phyloP scores from a whole-genome alignment of 2,329 filamentous ascomycete genomes.

The Pseudogymnoascus sp. region DNA sequence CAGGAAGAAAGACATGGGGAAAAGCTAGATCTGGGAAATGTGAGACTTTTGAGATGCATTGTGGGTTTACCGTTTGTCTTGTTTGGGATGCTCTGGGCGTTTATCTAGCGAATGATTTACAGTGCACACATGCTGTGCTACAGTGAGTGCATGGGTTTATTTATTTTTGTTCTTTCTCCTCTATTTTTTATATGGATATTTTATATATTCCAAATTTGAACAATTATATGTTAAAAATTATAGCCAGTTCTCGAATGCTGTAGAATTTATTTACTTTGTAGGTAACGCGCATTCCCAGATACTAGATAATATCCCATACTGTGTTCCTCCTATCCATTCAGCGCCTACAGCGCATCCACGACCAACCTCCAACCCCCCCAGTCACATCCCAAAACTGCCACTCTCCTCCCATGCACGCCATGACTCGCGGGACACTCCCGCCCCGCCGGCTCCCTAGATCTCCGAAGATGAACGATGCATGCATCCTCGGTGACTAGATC shows the following conservation, averaged over 20 bases:
- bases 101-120: not conserved
- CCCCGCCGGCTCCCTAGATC: not conserved
- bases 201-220: not conserved
- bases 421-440: not conserved
- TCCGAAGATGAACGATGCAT: not conserved
- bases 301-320: not conserved
- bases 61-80: not conserved
- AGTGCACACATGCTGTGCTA: not conserved
- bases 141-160: not conserved
- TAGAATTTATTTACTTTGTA: not conserved
- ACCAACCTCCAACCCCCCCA: not conserved
- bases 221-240: not conserved
- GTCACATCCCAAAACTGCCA: not conserved
- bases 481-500: not conserved
- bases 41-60: not conserved
- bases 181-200: not conserved
- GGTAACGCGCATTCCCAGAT: not conserved
- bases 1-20: not conserved
- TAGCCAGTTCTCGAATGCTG: not conserved
- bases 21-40: not conserved
- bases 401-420: not conserved
- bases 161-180: not conserved
- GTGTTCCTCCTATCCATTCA: not conserved
- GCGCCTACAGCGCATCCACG: not conserved
- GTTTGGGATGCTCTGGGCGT: not conserved